Percentiles rank a stretch among this genome's conserved stretches.
These are phyloP conservation scores for Vairimorpha apis DNA, from an alignment of 371 early-diverging fungal genomes.

Conservation along the genomic window DNA sequence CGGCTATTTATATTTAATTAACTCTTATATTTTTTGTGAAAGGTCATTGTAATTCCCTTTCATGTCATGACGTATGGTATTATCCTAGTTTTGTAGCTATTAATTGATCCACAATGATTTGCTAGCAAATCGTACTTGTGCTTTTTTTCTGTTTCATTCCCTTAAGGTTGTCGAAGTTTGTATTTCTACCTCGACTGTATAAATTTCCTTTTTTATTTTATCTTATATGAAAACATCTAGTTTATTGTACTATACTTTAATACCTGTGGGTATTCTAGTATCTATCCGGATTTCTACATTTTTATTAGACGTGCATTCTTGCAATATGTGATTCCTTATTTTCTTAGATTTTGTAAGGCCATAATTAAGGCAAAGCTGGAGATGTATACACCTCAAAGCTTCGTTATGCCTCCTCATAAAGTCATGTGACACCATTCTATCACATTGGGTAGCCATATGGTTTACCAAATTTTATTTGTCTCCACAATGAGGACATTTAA, in stretches of 20 bases:
- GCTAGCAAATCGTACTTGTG: background rate
- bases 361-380: background rate
- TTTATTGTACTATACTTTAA: background rate
- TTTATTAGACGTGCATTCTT: background rate
- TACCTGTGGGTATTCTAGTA: background rate
- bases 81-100: background rate
- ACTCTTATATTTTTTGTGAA: too few species aligned
- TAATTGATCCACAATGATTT: background rate
- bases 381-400: slow-evolving; percentile 2
- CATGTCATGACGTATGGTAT: too few species aligned
- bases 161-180: background rate
- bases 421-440: background rate
- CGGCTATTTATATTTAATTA: too few species aligned
- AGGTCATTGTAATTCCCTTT: too few species aligned
- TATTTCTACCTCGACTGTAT: background rate
- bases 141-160: background rate
- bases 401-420: slow-evolving; percentile 3
- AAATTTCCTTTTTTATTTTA: background rate
- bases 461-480: background rate
- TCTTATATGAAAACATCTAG: background rate
- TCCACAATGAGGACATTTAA: background rate
- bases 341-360: background rate
- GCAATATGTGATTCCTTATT: background rate
- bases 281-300: background rate
- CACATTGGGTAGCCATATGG: slow-evolving; percentile 8